A percentile compares a stretch with the other conserved stretches of the same genome.
These are phyloP conservation scores for Lasiodiplodia theobromae DNA, from an alignment of 2,329 filamentous ascomycete species.

Conservation along the genomic window DNA sequence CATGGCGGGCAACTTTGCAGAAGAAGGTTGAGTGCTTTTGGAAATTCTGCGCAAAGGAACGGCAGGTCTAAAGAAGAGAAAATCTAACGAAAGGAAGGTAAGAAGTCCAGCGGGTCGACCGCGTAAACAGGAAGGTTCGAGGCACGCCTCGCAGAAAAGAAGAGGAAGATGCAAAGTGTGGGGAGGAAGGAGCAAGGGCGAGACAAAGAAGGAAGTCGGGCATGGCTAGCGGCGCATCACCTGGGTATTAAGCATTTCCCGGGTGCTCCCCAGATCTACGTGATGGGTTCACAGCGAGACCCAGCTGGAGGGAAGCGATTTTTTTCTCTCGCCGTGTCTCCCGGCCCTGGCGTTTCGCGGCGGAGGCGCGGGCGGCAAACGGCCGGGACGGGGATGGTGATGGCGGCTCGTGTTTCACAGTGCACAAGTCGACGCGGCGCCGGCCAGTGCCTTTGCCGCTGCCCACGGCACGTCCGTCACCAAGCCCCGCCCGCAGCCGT, in stretches of 20 bases:
- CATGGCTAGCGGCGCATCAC: conserved; percentile 1
- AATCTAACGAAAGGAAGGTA: background rate
- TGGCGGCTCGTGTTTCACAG: conserved; percentile 22
- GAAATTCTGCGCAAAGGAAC: background rate
- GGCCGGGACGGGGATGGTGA: conserved; percentile 1
- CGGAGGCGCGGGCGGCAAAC: conserved; percentile 8
- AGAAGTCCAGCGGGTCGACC: background rate
- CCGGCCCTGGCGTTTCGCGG: background rate
- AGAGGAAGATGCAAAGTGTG: background rate
- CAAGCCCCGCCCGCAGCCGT: conserved; percentile 5
- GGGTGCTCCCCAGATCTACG: conserved; percentile 5
- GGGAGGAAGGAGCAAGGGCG: conserved; percentile 15
- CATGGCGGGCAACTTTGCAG: background rate
- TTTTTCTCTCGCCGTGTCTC: background rate
- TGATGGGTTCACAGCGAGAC: background rate
- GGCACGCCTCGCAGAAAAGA: conserved; percentile 1
- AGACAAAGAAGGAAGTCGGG: conserved; percentile 14
- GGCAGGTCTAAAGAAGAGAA: background rate
- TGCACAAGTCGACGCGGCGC: background rate
- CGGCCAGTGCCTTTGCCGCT: conserved; percentile 11
- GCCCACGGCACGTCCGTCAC: background rate
- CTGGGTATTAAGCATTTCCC: conserved; percentile 8
- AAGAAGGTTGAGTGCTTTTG: background rate
- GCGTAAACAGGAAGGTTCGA: background rate
- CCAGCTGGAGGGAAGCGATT: background rate